Base-by-base conservation (phyloP, 306 rosid species). In the Lathyrus tuberosus region DNA sequence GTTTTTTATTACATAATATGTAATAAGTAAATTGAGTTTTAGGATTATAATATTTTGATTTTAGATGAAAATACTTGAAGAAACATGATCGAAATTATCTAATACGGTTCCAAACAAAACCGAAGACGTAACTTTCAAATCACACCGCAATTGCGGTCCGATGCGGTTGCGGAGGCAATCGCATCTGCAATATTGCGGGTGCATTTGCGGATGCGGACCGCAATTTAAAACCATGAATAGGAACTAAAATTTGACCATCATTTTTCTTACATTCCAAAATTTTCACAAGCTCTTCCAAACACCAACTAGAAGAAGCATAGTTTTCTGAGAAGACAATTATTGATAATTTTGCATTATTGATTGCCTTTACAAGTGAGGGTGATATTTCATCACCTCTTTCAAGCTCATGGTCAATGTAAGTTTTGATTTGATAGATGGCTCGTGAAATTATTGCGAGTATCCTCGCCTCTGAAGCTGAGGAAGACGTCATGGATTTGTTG, bases 351-450 rank as follows among this genome's bases (percentile, higher is more conserved):
- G 78, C 74, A 2, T 20, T 61, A 2, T 31, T 33, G 8, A 78
- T 78, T 26, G 78, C 82, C 2, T 20, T 20, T 51, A 78, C n/a
- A 52, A 78, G 82, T 0, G 78, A 26, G 10, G 82, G 74, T 8
- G 82, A 73, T 20, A 78, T 73, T 17, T 78, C 82, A 9, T 78
- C 62, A 10, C 82, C 82, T 60, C 82, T 64, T 43, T 73, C 30
- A 3, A 73, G 62, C 9, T 78, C 77, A 4, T 78, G 31, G 71
- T 78, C 82, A 0, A 67, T 66, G 75, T 67, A 79, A 1, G 75
- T 67, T 30, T 37, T 51, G 4, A 79, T 40, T 41, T n/a, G n/a
- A 30, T 30, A 30, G 33, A 30, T 30, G 33, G 33, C 33, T 30
- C 33, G 5, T 30, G 33, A 30, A 30, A 30, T 30, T 30, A 30